phyloP scores from a whole-genome alignment of 1,284 basidiomycete genomes.

The Cerrena zonata region DNA sequence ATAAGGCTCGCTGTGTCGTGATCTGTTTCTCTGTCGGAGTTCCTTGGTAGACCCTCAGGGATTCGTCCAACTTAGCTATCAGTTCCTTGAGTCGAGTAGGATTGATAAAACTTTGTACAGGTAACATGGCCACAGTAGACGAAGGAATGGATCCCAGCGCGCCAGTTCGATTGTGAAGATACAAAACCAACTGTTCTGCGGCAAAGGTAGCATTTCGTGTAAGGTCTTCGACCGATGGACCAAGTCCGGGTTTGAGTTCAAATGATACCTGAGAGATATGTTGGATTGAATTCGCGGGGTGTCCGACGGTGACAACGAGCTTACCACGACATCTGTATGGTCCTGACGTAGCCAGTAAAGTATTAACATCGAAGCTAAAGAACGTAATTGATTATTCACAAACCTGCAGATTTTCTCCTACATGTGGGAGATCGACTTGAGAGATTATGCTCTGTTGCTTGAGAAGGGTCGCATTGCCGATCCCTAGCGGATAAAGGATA shows the following conservation, averaged over 20 bases:
- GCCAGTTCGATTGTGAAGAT: conserved; percentile 1
- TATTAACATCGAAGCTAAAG: background rate
- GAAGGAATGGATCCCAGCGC: conserved; percentile 11
- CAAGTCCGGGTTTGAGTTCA: conserved; percentile 1
- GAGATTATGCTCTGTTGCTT: conserved; percentile 29
- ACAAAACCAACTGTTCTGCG: background rate
- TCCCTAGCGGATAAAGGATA: conserved; percentile 29
- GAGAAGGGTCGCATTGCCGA: conserved; percentile 35
- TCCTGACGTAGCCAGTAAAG: background rate
- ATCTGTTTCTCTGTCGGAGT: conserved; percentile 16
- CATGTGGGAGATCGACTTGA: conserved; percentile 35
- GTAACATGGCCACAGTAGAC: conserved; percentile 1
- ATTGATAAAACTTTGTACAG: conserved; percentile 2
- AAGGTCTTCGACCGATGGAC: conserved; percentile 1
- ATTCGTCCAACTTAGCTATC: background rate
- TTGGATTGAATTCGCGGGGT: background rate
- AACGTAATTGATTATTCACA: background rate
- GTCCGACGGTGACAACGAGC: background rate
- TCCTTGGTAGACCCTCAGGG: conserved; percentile 1
- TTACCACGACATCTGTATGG: background rate
- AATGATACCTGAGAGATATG: conserved; percentile 1
- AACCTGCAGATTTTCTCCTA: conserved; percentile 44
- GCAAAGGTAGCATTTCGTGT: conserved; percentile 2
- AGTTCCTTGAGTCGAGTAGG: background rate
- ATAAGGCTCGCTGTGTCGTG: conserved; percentile 11